phyloP scores from a whole-genome alignment of 225 moss, liverwort and hornwort genomes.

The Polytrichum formosum region DNA sequence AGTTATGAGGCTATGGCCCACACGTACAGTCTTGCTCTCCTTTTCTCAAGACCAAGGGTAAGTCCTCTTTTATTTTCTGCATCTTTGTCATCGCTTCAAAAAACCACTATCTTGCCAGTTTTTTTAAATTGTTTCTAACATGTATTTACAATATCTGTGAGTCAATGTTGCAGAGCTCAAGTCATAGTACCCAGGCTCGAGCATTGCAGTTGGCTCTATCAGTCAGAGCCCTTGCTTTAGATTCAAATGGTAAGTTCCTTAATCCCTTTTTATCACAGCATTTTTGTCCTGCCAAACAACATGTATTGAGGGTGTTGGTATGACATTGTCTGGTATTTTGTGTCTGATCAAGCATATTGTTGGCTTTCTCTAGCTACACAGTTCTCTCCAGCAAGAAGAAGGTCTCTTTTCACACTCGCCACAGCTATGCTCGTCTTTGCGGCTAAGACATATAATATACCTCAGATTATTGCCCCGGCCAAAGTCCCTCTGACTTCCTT shows the following conservation, averaged over 20 bases:
- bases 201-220: constrained; percentile 90
- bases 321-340: background rate
- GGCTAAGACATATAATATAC: constrained; percentile 72
- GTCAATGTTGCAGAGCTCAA: constrained; percentile 51
- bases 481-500: constrained; percentile 75
- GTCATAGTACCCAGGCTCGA: constrained; percentile 68
- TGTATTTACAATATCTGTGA: no score
- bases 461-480: constrained; percentile 76
- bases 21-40: constrained; percentile 76
- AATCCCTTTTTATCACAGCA: background rate
- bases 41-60: constrained; percentile 84
- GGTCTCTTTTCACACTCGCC: constrained; percentile 85
- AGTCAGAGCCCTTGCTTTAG: constrained; percentile 67
- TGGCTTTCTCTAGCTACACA: constrained; percentile 43
- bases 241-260: constrained; percentile 57
- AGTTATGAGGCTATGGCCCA: constrained; percentile 97
- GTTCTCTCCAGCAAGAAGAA: constrained; percentile 73
- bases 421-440: constrained; percentile 97
- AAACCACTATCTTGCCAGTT: no score
- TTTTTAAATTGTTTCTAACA: no score
- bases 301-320: no score
- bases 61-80: constrained; percentile 4
- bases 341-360: background rate
- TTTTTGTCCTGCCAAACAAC: no score
- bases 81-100: background rate